Conservation (phyloP, 768 basidiomycete species). For the Xanthoconium stramineum region DNA sequence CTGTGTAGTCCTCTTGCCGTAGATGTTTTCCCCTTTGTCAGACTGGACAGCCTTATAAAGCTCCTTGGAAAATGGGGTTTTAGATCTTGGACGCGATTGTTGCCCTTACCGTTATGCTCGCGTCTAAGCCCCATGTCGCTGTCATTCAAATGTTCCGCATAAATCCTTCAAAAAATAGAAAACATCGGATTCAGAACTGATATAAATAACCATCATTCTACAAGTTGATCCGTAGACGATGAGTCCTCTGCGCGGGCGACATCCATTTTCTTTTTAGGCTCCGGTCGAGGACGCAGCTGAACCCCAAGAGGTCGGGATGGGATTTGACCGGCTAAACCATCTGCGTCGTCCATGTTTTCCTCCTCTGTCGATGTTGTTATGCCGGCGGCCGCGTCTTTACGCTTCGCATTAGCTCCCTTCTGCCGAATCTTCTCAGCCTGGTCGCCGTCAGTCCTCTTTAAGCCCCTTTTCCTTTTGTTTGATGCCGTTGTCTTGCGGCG, state of each 20-base stretch:
- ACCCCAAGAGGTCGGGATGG: slow-evolving; percentile 28
- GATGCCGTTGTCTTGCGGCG: slow-evolving; percentile 25
- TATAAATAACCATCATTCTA: slow-evolving; percentile 1
- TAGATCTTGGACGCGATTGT: background rate
- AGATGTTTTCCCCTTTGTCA: background rate
- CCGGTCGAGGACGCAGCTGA: slow-evolving; percentile 42
- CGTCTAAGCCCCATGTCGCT: background rate
- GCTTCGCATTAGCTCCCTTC: background rate
- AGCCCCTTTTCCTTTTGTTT: slow-evolving; percentile 5
- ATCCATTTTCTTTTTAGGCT: slow-evolving; percentile 26
- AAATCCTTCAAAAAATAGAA: background rate
- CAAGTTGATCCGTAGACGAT: background rate
- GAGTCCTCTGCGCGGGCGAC: slow-evolving; percentile 6
- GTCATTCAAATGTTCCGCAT: slow-evolving; percentile 1
- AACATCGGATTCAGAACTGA: background rate
- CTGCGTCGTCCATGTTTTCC: slow-evolving; percentile 20
- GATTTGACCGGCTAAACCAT: background rate
- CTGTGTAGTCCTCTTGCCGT: slow-evolving; percentile 13
- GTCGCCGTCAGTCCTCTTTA: background rate
- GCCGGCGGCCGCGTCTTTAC: background rate
- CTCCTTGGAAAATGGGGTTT: slow-evolving; percentile 3
- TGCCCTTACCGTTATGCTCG: background rate
- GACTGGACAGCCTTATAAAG: background rate
- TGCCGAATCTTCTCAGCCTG: slow-evolving; percentile 1
- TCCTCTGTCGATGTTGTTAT: slow-evolving; percentile 6